Evolutionary conservation across 164 flowering plant genomes (phyloP).

Genomic region (Annona cherimola): DNA sequence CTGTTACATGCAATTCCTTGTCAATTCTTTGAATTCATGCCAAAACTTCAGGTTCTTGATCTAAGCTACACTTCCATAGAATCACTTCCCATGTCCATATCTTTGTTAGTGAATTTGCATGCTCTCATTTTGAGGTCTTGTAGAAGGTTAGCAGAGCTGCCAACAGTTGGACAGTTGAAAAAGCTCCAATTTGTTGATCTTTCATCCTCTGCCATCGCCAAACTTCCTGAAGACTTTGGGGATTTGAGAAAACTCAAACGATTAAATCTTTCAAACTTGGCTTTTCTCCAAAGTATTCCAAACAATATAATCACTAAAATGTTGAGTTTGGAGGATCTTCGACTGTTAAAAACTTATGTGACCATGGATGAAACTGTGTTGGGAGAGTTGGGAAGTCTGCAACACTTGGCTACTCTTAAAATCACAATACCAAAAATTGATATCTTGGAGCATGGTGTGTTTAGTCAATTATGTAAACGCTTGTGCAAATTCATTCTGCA

Average conservation of each 20-base stretch:
- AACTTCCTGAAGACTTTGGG: not conserved
- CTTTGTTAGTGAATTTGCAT: not conserved
- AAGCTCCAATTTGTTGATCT: not conserved
- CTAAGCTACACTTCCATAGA: not conserved
- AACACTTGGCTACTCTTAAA: not conserved
- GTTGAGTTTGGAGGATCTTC: not conserved
- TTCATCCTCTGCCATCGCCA: not conserved
- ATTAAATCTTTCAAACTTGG: not conserved
- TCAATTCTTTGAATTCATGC: slow-evolving; percentile 5
- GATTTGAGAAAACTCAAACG: not conserved
- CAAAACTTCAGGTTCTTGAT: slow-evolving; percentile 2
- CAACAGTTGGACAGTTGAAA: not conserved
- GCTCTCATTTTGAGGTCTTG: not conserved
- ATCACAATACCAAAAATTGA: not conserved
- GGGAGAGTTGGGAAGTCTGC: not conserved
- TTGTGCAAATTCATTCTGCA: not conserved
- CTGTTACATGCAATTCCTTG: not conserved
- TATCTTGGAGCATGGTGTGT: not conserved
- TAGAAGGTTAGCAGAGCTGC: not conserved
- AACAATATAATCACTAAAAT: not conserved
- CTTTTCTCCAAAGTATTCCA: not conserved
- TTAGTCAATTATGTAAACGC: not conserved
- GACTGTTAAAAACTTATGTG: not conserved
- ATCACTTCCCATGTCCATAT: not conserved
- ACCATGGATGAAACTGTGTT: not conserved